Conservation (phyloP, 208 protist genomes). For the Angomonas deanei region DNA sequence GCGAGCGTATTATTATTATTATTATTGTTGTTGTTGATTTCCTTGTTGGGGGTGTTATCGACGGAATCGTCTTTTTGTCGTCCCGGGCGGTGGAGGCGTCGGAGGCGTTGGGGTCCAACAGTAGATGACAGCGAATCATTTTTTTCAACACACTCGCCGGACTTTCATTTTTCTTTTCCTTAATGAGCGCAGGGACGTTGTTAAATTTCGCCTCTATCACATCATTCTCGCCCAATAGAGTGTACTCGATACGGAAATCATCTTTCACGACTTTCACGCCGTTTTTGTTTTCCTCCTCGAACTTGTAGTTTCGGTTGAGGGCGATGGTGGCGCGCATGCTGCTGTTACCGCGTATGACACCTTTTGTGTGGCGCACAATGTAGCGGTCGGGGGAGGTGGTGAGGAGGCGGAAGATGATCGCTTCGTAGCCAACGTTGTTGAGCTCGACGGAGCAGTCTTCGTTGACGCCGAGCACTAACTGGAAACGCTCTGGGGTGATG, state of each 20-base stretch:
- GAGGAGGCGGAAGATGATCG: conserved; percentile 65
- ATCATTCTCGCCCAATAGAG: conserved; percentile 39
- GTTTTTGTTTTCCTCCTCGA: conserved; percentile 4
- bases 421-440: conserved; percentile 71
- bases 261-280: conserved; percentile 32
- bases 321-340: conserved; percentile 49
- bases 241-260: conserved; percentile 77
- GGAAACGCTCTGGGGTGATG: conserved; percentile 47
- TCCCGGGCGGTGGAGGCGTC: conserved; percentile 1
- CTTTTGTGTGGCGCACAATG: conserved; percentile 72
- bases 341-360: conserved; percentile 59
- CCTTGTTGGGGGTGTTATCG: not conserved
- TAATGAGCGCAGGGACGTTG: conserved; percentile 65
- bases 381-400: conserved; percentile 67
- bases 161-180: conserved; percentile 51
- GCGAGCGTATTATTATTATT: not conserved
- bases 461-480: conserved; percentile 42
- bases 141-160: conserved; percentile 37
- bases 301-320: conserved; percentile 39
- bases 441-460: conserved; percentile 68
- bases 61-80: not conserved
- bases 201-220: conserved; percentile 44
- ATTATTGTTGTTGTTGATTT: too few relatives aligned
- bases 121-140: conserved; percentile 34
- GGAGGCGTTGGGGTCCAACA: conserved; percentile 17